Conservation (phyloP, 345 rosid genomes). For the Gossypium sturtianum region DNA sequence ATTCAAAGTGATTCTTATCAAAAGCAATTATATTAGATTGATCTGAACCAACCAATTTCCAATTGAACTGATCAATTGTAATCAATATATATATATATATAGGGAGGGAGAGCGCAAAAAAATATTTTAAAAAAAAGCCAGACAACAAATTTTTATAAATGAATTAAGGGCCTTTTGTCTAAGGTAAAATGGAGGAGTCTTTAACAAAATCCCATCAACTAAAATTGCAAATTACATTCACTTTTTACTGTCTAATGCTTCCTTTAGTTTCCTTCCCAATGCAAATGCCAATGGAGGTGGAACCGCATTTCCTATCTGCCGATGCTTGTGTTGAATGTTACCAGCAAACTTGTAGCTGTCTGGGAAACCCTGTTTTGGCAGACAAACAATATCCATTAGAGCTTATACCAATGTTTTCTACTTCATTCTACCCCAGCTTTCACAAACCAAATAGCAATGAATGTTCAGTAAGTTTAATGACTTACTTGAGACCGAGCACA, state of each 20-base stretch:
- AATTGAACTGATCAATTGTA: neutral
- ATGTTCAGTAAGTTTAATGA: neutral
- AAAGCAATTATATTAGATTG: too few relatives aligned
- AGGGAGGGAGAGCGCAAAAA: neutral
- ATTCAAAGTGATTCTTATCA: too few relatives aligned
- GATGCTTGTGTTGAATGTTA: slow-evolving; percentile 52
- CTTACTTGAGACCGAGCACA: slow-evolving; percentile 85
- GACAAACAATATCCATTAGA: neutral
- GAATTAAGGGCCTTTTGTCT: neutral
- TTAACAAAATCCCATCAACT: neutral
- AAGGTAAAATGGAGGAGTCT: neutral
- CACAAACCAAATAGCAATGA: neutral
- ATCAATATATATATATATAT: neutral
- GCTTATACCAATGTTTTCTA: neutral
- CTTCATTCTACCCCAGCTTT: neutral
- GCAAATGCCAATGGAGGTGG: slow-evolving; percentile 88
- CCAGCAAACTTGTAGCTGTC: slow-evolving; percentile 64
- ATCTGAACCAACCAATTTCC: too few relatives aligned
- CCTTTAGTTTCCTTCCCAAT: slow-evolving; percentile 74
- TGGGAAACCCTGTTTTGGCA: slow-evolving; percentile 66
- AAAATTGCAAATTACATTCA: neutral
- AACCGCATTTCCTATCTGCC: slow-evolving; percentile 92
- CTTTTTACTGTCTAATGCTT: slow-evolving; percentile 43
- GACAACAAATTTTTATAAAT: neutral
- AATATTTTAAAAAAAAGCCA: neutral